Evolutionary conservation across 2,329 filamentous ascomycete species (phyloP), one percentile per base, ranked within the genome.

Genomic region (Curvularia hawaiiensis): DNA sequence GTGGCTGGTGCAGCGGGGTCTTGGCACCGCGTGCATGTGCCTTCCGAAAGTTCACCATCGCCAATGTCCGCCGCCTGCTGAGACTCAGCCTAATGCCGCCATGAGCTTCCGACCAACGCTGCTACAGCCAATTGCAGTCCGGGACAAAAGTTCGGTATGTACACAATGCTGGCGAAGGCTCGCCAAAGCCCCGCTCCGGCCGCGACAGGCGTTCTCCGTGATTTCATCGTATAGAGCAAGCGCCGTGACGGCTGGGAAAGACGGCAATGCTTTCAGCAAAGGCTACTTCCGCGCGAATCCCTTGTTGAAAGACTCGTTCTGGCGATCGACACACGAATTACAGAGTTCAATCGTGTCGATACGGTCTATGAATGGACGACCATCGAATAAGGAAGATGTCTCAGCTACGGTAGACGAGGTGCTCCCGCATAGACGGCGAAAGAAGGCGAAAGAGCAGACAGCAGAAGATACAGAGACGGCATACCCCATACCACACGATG

Each of bases 401-500:
- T 16, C 58, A 50, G 44, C 59, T 14, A 5, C 59, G 26, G 46
- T 62, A 54, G 64, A 70, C 26, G 61, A 75, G 20, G 69, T 74
- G 43, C 67, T 75, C 0, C 73, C 74, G 39, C 75, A 76, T 54
- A 67, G 75, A 44, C 71, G 72, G 48, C 64, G 72, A 54, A 72
- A 73, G 58, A 70, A 61, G 48, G 65, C 70, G 53, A 64, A 67
- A 53, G 67, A 74, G 50, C 53, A 64, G 45, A 66, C 55, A 50
- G 7, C 22, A 28, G 50, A 33, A 31, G n/a, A 64, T 10, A 28
- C 58, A 14, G 68, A 68, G 54, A 58, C 54, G 18, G 66, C 66
- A n/a, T 76, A 75, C 52, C 75, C 74, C 9, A 76, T 77, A 41
- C 67, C 85, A 8, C 83, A 79, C 18, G 86, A 89, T 75, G 86